Evolutionary conservation across 1,139 yeast species (phyloP).

Genomic region (Blastobotrys aristatus): DNA sequence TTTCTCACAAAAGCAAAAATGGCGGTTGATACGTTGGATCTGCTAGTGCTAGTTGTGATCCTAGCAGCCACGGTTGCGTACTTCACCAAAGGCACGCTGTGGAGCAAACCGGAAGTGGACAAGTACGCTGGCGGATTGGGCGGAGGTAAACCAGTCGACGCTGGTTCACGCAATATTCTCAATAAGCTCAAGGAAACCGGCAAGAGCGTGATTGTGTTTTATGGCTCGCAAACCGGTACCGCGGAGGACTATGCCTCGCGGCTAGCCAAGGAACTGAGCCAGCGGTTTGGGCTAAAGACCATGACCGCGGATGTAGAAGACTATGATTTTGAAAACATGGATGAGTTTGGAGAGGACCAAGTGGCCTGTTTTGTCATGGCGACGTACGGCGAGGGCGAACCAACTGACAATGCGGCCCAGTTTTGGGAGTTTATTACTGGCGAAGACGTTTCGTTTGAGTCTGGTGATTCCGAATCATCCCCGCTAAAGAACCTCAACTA

Average conservation of each 20-base stretch:
- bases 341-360: constrained; percentile 48
- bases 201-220: constrained; percentile 77
- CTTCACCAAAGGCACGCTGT: constrained; percentile 57
- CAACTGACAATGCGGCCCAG: constrained; percentile 85
- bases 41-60: constrained; percentile 60
- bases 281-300: constrained; percentile 75
- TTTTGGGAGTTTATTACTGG: constrained; percentile 45
- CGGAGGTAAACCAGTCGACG: constrained; percentile 31
- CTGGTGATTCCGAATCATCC: constrained; percentile 47
- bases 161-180: constrained; percentile 46
- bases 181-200: constrained; percentile 56
- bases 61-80: constrained; percentile 61
- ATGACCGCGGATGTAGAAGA: constrained; percentile 89
- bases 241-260: constrained; percentile 96
- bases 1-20: not conserved
- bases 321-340: constrained; percentile 73
- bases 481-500: constrained; percentile 60
- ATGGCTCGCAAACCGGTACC: constrained; percentile 98
- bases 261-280: constrained; percentile 78
- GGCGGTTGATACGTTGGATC: constrained; percentile 56
- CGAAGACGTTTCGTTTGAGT: constrained; percentile 34
- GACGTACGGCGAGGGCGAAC: constrained; percentile 98
- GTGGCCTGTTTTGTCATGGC: constrained; percentile 76
- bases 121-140: constrained; percentile 39
- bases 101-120: constrained; percentile 39